Evolutionary conservation across 306 rosid genomes (phyloP).

Genomic region (Medicago ruthenica): DNA sequence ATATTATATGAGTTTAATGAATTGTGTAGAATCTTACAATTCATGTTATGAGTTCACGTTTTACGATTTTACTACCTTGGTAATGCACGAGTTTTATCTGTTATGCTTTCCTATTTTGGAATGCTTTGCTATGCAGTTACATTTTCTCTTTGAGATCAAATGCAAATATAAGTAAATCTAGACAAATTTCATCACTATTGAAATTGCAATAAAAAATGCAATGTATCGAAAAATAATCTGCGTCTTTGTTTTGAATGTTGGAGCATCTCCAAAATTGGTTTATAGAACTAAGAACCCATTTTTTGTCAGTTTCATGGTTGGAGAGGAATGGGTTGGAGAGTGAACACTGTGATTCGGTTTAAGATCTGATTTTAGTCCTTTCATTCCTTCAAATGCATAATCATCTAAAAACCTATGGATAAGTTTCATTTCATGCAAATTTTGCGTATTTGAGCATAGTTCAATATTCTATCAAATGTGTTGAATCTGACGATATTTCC

Average conservation of each 20-base stretch:
- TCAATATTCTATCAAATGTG: constrained; percentile 2
- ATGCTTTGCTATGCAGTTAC: not conserved
- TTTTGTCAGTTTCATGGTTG: not conserved
- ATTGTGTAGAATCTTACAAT: not conserved
- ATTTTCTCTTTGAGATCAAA: not conserved
- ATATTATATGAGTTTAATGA: not conserved
- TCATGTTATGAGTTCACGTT: not conserved
- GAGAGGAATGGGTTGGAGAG: not conserved
- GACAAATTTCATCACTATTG: not conserved
- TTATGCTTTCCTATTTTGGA: not conserved
- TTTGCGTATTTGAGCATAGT: not conserved
- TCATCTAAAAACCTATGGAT: not conserved
- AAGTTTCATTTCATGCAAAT: constrained; percentile 27
- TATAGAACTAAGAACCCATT: not conserved
- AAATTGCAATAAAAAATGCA: constrained; percentile 10
- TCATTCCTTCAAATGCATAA: constrained; percentile 19
- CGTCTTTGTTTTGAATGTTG: not conserved
- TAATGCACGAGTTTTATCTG: not conserved
- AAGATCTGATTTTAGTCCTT: not conserved
- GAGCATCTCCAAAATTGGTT: not conserved
- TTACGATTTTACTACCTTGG: not conserved
- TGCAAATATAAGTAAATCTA: constrained; percentile 8
- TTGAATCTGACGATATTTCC: constrained; percentile 1
- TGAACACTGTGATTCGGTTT: not conserved
- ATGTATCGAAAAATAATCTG: not conserved